phyloP scores from a whole-genome alignment of 2,329 filamentous ascomycete species.

The Talaromyces amestolkiae region DNA sequence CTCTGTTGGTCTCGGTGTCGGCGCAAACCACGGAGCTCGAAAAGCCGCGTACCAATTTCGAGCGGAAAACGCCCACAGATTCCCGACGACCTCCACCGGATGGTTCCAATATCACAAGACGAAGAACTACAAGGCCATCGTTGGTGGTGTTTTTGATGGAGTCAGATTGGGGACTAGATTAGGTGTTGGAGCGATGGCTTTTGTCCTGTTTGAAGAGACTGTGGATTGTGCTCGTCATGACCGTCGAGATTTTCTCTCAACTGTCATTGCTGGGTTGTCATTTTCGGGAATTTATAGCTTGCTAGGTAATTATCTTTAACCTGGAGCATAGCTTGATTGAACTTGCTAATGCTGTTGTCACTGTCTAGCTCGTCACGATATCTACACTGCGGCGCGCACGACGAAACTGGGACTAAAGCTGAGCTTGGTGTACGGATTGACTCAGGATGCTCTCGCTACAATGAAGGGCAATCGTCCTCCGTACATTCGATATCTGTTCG shows the following conservation, averaged over 20 bases:
- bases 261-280: constrained; percentile 75
- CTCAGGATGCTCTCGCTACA: constrained; percentile 72
- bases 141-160: constrained; percentile 75
- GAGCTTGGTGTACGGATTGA: constrained; percentile 74
- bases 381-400: constrained; percentile 72
- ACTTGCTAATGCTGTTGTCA: constrained; percentile 11
- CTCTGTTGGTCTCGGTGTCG: constrained; percentile 66
- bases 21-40: constrained; percentile 68
- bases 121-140: constrained; percentile 86
- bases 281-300: constrained; percentile 84
- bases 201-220: constrained; percentile 79
- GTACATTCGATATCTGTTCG: constrained; percentile 54
- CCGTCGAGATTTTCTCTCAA: constrained; percentile 73
- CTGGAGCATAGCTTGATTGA: neutral
- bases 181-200: constrained; percentile 69
- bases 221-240: constrained; percentile 65
- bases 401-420: constrained; percentile 76
- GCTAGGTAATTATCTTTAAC: constrained; percentile 59
- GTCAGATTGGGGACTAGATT: constrained; percentile 69
- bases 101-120: constrained; percentile 99
- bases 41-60: constrained; percentile 79
- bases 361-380: constrained; percentile 69
- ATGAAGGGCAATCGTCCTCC: constrained; percentile 68
- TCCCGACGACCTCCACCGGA: constrained; percentile 75
- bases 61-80: constrained; percentile 92